Percentiles rank a stretch among this genome's conserved stretches.
Evolutionary conservation across 495 filamentous ascomycete genomes (phyloP).

Genomic region (Annulohypoxylon maeteangense): DNA sequence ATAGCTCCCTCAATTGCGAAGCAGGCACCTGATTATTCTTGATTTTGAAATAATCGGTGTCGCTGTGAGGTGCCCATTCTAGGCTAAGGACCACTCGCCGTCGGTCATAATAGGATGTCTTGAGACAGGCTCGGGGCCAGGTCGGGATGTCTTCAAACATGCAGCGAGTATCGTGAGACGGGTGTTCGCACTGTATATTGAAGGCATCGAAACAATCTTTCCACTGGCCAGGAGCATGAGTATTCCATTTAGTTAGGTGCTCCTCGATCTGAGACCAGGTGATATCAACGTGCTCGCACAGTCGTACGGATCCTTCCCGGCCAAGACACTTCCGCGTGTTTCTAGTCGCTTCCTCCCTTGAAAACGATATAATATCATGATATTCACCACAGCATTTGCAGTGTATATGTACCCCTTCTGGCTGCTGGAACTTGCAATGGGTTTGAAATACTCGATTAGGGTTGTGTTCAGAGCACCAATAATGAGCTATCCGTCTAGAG

Average conservation of each 20-base stretch:
- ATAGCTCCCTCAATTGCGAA: slow-evolving; percentile 32
- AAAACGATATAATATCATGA: neutral
- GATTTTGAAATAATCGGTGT: slow-evolving; percentile 23
- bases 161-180: slow-evolving; percentile 36
- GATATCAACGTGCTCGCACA: slow-evolving; percentile 42
- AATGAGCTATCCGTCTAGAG: neutral
- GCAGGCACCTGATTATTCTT: slow-evolving; percentile 22
- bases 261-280: slow-evolving; percentile 33
- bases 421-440: neutral
- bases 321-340: slow-evolving; percentile 23
- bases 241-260: slow-evolving; percentile 26
- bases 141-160: slow-evolving; percentile 16
- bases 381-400: neutral
- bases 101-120: neutral
- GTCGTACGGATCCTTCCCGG: slow-evolving; percentile 32
- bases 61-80: slow-evolving; percentile 38
- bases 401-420: neutral
- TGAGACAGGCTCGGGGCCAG: slow-evolving; percentile 37
- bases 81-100: slow-evolving; percentile 24
- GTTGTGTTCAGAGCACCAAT: neutral
- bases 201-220: slow-evolving; percentile 35
- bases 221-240: slow-evolving; percentile 15
- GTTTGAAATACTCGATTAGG: neutral
- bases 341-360: neutral
- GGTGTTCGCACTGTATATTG: slow-evolving; percentile 36